These are phyloP conservation scores for Leishmania major DNA, from an alignment of 208 protist genomes.

Conservation along the genomic window DNA sequence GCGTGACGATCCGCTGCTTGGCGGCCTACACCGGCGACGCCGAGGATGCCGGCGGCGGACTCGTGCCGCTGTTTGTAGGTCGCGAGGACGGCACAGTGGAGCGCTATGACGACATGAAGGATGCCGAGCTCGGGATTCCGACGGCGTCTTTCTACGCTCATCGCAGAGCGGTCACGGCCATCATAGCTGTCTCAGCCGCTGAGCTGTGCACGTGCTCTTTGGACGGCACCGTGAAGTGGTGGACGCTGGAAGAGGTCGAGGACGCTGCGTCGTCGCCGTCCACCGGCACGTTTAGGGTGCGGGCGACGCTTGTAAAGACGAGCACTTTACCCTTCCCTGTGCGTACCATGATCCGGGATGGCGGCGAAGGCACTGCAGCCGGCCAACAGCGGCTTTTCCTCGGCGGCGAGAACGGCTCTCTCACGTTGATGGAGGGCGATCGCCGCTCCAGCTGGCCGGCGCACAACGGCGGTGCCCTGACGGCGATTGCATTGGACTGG, in stretches of 20 bases:
- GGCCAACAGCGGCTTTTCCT: conserved; percentile 44
- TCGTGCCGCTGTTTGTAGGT: conserved; percentile 64
- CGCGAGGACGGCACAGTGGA: conserved; percentile 80
- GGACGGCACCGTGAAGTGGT: conserved; percentile 76
- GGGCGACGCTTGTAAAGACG: conserved; percentile 33
- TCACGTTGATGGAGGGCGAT: conserved; percentile 64
- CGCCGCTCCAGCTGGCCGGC: conserved; percentile 59
- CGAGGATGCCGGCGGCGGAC: conserved; percentile 36
- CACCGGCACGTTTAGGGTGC: conserved; percentile 23
- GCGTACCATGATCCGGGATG: conserved; percentile 45
- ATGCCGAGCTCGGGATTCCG: conserved; percentile 56
- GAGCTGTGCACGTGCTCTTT: conserved; percentile 72
- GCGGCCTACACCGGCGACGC: conserved; percentile 44
- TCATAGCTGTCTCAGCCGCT: conserved; percentile 44
- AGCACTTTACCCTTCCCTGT: conserved; percentile 50
- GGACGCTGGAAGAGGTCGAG: conserved; percentile 43
- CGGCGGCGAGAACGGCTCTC: conserved; percentile 67
- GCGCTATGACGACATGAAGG: conserved; percentile 59
- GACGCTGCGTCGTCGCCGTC: not conserved
- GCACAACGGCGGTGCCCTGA: conserved; percentile 57
- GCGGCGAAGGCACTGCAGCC: conserved; percentile 10
- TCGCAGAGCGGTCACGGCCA: conserved; percentile 56
- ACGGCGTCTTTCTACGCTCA: conserved; percentile 63
- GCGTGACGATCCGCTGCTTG: conserved; percentile 56
- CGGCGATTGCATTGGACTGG: conserved; percentile 54